phyloP scores from a whole-genome alignment of 176 grass and related monocot species.

The Cenchrus americanus region DNA sequence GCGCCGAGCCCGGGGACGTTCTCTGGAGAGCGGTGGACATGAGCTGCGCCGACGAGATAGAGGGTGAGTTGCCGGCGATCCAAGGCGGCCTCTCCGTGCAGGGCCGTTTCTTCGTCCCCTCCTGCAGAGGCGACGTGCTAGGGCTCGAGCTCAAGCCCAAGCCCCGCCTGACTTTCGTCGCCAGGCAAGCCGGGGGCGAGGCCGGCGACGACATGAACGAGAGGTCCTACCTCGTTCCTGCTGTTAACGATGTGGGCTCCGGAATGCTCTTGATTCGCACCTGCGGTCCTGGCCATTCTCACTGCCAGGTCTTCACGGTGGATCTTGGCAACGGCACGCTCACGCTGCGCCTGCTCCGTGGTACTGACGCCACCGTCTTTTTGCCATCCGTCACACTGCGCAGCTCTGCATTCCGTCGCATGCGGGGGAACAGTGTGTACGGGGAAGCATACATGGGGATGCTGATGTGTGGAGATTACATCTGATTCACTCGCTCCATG shows the following conservation, averaged over 20 bases:
- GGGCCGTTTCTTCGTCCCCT: conserved; percentile 7
- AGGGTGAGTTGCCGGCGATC: neutral
- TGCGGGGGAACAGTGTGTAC: neutral
- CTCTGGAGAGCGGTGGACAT: neutral
- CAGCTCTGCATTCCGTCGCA: neutral
- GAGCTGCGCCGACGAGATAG: neutral
- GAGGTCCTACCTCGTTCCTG: neutral
- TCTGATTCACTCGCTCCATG: too few species aligned
- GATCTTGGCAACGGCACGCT: neutral
- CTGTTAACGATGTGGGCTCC: neutral
- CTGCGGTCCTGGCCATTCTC: too few species aligned
- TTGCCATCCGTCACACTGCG: neutral
- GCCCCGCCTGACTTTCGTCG: neutral
- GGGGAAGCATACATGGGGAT: neutral
- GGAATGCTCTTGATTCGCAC: neutral
- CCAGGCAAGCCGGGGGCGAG: neutral
- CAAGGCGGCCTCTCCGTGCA: neutral
- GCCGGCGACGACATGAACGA: too few species aligned
- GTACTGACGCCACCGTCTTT: neutral
- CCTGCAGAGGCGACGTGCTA: neutral
- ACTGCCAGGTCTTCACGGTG: neutral
- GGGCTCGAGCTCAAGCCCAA: neutral
- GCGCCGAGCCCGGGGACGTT: neutral
- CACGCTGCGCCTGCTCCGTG: too few species aligned
- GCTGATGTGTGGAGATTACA: neutral